Percentiles rank a stretch among this genome's conserved stretches.
Evolutionary conservation across 2,329 filamentous ascomycete species (phyloP).

Genomic region (Capronia coronata): DNA sequence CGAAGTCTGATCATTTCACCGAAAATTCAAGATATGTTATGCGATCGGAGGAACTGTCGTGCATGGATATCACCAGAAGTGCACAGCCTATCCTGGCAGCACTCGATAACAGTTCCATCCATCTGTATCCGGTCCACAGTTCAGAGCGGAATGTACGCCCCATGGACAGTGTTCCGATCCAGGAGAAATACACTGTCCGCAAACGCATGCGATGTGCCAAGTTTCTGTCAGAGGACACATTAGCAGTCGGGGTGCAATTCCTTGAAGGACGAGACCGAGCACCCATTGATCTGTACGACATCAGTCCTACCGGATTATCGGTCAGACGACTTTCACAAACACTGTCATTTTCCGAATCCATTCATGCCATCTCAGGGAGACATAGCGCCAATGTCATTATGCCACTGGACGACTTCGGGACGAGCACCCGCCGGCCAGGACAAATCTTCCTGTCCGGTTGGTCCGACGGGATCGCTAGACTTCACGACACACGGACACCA

Average conservation of each 20-base stretch:
- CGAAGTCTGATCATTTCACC: conserved; percentile 35
- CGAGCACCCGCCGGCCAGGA: conserved; percentile 34
- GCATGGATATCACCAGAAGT: conserved; percentile 42
- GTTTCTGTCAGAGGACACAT: conserved; percentile 45
- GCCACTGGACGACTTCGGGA: conserved; percentile 30
- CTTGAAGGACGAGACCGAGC: conserved; percentile 32
- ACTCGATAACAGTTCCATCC: conserved; percentile 44
- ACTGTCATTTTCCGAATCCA: conserved; percentile 1
- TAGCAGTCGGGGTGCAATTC: conserved; percentile 48
- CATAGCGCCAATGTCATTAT: conserved; percentile 35
- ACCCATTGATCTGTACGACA: conserved; percentile 45
- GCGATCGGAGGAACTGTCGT: conserved; percentile 40
- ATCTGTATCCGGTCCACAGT: conserved; percentile 41
- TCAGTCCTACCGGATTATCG: conserved; percentile 43
- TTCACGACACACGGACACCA: conserved; percentile 56
- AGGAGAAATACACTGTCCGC: conserved; percentile 22
- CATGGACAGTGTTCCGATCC: conserved; percentile 33
- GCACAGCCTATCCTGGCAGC: conserved; percentile 45
- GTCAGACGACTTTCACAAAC: conserved; percentile 27
- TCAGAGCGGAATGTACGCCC: conserved; percentile 34
- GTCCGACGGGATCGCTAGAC: conserved; percentile 51
- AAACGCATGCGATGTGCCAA: conserved; percentile 45
- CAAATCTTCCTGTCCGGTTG: conserved; percentile 55
- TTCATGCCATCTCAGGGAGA: conserved; percentile 16
- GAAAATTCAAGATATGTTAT: conserved; percentile 36